These are phyloP conservation scores for Lupinus albus DNA, from an alignment of 306 rosid genomes.

Conservation along the genomic window DNA sequence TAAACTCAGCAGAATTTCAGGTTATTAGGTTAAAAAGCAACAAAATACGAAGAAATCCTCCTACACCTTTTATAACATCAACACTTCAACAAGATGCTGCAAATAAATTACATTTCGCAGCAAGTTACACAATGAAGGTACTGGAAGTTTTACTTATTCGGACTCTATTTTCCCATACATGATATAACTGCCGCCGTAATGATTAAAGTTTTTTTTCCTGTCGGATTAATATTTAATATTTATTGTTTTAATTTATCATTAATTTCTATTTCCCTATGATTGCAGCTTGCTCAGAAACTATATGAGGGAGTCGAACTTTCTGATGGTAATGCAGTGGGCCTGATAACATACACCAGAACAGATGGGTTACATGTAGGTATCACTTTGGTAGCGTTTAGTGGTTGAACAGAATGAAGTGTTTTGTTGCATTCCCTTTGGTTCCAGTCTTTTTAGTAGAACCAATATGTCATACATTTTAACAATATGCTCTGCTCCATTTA, in stretches of 20 bases:
- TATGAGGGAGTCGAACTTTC: conserved; percentile 91
- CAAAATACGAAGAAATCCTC: conserved; percentile 79
- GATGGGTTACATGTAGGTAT: conserved; percentile 91
- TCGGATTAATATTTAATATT: conserved; percentile 14
- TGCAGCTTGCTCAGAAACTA: conserved; percentile 96
- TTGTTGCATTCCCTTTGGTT: too few relatives aligned
- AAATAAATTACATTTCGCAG: conserved; percentile 71
- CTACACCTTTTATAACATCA: conserved; percentile 90
- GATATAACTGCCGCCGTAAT: conserved; percentile 21
- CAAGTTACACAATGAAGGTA: conserved; percentile 86
- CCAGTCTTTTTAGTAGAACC: too few relatives aligned
- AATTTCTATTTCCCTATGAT: conserved; percentile 35
- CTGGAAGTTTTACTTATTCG: conserved; percentile 32
- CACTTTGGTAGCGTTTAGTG: conserved; percentile 35
- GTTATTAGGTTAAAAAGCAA: conserved; percentile 60
- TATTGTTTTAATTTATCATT: conserved; percentile 15
- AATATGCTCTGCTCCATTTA: too few relatives aligned
- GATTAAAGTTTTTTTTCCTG: conserved; percentile 30
- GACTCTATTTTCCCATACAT: conserved; percentile 20
- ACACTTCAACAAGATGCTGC: conserved; percentile 99
- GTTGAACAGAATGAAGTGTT: too few relatives aligned
- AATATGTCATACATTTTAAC: too few relatives aligned
- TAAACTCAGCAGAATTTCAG: conserved; percentile 55
- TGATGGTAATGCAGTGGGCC: conserved; percentile 72
- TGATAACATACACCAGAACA: conserved; percentile 87